Evolutionary conservation across 345 rosid genomes (phyloP).

Genomic region (Noccaea caerulescens): DNA sequence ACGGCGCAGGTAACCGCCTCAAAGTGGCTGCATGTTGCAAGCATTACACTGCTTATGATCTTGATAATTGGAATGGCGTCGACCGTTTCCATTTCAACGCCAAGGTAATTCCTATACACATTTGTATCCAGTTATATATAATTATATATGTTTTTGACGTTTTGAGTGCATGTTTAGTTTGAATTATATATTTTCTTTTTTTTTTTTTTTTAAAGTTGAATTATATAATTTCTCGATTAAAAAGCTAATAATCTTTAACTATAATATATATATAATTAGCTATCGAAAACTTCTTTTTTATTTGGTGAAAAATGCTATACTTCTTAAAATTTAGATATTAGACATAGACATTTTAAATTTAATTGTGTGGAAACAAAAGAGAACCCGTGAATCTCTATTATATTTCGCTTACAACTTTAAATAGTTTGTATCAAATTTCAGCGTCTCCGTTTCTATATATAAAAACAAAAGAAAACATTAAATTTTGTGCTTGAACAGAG

Average conservation of each 20-base stretch:
- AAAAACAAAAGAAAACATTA: background rate
- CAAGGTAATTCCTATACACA: conserved; percentile 48
- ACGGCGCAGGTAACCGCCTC: conserved; percentile 53
- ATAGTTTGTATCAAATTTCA: conserved; percentile 9
- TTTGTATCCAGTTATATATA: background rate
- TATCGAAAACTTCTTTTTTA: background rate
- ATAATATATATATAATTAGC: no score
- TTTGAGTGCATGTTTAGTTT: conserved; percentile 8
- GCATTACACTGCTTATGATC: conserved; percentile 95
- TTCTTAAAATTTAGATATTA: conserved; percentile 10
- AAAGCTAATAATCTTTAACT: no score
- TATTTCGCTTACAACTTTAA: background rate
- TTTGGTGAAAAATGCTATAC: background rate
- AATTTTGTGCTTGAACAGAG: conserved; percentile 5
- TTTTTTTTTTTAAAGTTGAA: background rate
- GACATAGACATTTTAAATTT: background rate
- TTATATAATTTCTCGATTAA: background rate
- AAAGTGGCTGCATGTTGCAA: conserved; percentile 99
- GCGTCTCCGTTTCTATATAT: background rate
- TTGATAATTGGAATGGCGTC: conserved; percentile 91
- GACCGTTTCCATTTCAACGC: conserved; percentile 93
- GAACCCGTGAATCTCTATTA: conserved; percentile 13
- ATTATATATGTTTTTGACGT: background rate
- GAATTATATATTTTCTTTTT: background rate
- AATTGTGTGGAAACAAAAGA: conserved; percentile 6